Conservation (phyloP, 2,329 filamentous ascomycete species). For the Escovopsis weberi region DNA sequence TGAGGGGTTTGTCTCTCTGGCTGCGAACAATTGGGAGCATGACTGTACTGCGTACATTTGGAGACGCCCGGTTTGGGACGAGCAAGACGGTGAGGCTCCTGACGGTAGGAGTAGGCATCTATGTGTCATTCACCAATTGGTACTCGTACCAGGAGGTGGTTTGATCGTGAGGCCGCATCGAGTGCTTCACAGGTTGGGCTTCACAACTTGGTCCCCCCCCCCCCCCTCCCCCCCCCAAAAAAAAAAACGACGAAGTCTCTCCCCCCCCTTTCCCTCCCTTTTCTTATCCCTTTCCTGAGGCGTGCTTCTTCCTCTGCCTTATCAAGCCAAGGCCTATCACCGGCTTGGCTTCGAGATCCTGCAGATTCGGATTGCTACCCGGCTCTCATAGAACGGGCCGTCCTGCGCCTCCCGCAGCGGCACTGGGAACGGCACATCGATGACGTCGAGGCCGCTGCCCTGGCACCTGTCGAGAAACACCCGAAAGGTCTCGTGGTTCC, state of each 20-base stretch:
- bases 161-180: too few relatives aligned
- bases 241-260: background rate
- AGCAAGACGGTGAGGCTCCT: too few relatives aligned
- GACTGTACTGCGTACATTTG: too few relatives aligned
- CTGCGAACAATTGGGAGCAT: too few relatives aligned
- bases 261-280: background rate
- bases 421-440: slow-evolving; percentile 28
- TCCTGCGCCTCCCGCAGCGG: slow-evolving; percentile 27
- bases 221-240: background rate
- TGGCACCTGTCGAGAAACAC: slow-evolving; percentile 46
- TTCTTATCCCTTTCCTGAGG: background rate
- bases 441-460: slow-evolving; percentile 28
- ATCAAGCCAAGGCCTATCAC: too few relatives aligned
- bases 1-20: too few relatives aligned
- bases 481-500: slow-evolving; percentile 55
- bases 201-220: background rate
- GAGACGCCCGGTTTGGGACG: too few relatives aligned
- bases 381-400: slow-evolving; percentile 50
- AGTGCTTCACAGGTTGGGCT: too few relatives aligned
- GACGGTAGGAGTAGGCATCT: too few relatives aligned
- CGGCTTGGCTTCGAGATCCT: slow-evolving; percentile 13
- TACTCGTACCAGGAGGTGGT: too few relatives aligned
- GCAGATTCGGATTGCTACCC: slow-evolving; percentile 43
- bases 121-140: too few relatives aligned
- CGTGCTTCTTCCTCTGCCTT: too few relatives aligned